Evolutionary conservation across 768 basidiomycete genomes (phyloP).

Genomic region (Rhodotorula babjevae): DNA sequence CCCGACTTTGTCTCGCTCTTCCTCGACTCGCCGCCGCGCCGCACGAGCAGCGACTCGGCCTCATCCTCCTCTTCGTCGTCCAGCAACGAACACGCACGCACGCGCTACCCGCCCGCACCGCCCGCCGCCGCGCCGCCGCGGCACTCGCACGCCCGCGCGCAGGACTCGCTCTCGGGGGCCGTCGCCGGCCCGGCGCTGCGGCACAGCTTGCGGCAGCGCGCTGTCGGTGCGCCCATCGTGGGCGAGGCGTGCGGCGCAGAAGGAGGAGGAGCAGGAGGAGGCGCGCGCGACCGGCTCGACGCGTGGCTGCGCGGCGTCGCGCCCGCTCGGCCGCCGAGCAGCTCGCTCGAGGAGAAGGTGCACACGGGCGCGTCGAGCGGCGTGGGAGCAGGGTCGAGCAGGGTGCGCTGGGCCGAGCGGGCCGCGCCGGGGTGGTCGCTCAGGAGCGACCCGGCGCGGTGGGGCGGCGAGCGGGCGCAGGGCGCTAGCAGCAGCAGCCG

Average conservation of each 20-base stretch:
- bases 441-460: not conserved
- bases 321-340: not conserved
- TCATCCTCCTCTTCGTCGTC: too few species aligned
- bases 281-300: not conserved
- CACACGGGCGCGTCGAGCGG: not conserved
- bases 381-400: not conserved
- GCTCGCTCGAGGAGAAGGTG: not conserved
- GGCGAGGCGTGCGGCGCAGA: not conserved
- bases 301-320: not conserved
- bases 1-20: constrained; percentile 5
- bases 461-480: not conserved
- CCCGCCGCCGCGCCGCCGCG: too few species aligned
- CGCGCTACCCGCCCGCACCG: not conserved
- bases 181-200: not conserved
- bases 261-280: not conserved
- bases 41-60: too few species aligned
- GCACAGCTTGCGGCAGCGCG: not conserved
- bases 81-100: not conserved
- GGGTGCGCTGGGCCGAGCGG: not conserved
- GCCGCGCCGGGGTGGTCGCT: not conserved
- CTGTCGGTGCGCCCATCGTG: not conserved
- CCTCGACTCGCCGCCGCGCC: not conserved
- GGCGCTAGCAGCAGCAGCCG: not conserved
- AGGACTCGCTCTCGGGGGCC: not conserved
- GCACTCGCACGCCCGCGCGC: not conserved